Base-by-base conservation (phyloP, 2,329 filamentous ascomycete species). In the Pestalotiopsis sp. region DNA sequence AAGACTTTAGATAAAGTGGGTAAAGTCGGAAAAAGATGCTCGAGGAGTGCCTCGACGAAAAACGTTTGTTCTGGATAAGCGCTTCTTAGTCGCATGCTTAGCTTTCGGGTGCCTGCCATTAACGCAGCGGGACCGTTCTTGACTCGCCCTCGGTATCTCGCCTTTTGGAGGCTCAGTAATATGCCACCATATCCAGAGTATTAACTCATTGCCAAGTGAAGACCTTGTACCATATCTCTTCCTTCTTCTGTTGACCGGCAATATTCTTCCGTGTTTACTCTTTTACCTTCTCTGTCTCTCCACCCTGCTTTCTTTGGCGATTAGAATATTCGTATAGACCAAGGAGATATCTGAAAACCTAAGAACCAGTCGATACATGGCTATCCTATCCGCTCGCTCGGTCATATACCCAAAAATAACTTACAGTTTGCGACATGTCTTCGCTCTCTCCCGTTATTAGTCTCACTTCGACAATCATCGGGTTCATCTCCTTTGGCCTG, bases 401-500 rank as follows among this genome's bases (percentile, higher is more conserved):
- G 31, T 27, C 11, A 14, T 7, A 25, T 9, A 2, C 56, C 4
- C 17, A 13, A 23, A 52, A 52, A 52, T 59, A 59, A 23, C 14
- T 59, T 27, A 59, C 57, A 27, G 57, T 27, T 59, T 62, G 27
- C 39, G 25, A 23, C 39, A 64, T 64, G 61, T 23, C 38, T 49
- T 20, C 11, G 4, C 13, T 56, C n/a, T 23, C 56, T 7, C 6
- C 65, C 1, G 45, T 23, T 20, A 60, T 67, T 13, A 61, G 58
- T 20, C 25, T 62, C 23, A 56, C 27, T 11, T 67, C 65, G 5
- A 67, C 36, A 4, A 61, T 23, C 17, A 60, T 67, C 31, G 56
- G 65, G 12, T 67, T 67, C 56, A 41, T 67, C 17, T 67, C 65
- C 17, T 67, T 67, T 7, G 36, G 56, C 12, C 65, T 67, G 9